phyloP scores from a whole-genome alignment of 2,329 filamentous ascomycete genomes.

The Tolypocladium ovalisporum region DNA sequence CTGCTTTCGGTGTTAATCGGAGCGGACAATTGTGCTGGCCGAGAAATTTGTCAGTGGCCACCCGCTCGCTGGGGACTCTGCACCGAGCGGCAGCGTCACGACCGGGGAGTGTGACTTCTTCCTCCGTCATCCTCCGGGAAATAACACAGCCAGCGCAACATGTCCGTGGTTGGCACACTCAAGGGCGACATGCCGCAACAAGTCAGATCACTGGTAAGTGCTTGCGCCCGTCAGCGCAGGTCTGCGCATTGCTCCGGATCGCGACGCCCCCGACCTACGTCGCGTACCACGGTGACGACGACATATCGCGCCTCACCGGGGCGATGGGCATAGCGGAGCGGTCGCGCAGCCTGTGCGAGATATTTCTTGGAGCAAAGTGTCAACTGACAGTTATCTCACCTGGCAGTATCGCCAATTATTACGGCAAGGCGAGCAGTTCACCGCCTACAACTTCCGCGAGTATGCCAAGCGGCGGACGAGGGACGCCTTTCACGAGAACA shows the following conservation, averaged over 20 bases:
- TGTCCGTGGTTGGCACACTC: slow-evolving; percentile 26
- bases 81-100: neutral
- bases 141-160: slow-evolving; percentile 10
- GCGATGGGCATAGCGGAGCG: neutral
- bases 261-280: neutral
- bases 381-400: neutral
- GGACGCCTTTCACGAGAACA: slow-evolving; percentile 82
- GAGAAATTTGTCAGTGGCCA: slow-evolving; percentile 1
- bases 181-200: slow-evolving; percentile 47
- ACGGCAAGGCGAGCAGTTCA: slow-evolving; percentile 76
- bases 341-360: neutral
- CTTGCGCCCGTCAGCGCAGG: neutral
- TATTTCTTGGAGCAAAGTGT: neutral
- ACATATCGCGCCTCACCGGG: neutral
- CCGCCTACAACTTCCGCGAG: slow-evolving; percentile 94
- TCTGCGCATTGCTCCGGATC: neutral
- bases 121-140: neutral
- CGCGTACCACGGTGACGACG: neutral
- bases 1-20: slow-evolving; percentile 1
- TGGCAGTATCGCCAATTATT: slow-evolving; percentile 81
- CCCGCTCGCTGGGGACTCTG: neutral
- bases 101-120: neutral
- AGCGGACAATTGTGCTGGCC: slow-evolving; percentile 3
- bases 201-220: slow-evolving; percentile 40
- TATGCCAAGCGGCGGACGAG: slow-evolving; percentile 85